Evolutionary conservation across 1,284 basidiomycete species (phyloP).

Genomic region (Ceratobasidium sp.): DNA sequence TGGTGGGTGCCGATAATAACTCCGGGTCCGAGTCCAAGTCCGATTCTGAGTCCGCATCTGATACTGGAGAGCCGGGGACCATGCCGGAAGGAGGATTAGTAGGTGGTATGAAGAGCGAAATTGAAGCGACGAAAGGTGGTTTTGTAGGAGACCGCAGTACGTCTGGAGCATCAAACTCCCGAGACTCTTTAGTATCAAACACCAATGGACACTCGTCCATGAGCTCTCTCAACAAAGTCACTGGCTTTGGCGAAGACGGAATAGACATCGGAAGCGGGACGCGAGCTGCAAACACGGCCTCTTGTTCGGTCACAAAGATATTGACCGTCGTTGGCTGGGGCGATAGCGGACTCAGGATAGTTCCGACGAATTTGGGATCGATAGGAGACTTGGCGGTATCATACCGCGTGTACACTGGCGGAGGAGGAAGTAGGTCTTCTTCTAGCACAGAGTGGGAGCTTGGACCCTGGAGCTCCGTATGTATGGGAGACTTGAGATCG

Average conservation of each 20-base stretch:
- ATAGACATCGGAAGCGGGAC: constrained; percentile 20
- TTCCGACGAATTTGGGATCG: not conserved
- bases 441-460: not conserved
- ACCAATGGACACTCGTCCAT: not conserved
- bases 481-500: not conserved
- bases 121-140: not conserved
- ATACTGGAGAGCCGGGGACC: not conserved
- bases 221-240: not conserved
- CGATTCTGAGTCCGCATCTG: constrained; percentile 11
- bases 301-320: not conserved
- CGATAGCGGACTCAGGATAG: not conserved
- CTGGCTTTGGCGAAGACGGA: constrained; percentile 2
- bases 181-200: not conserved
- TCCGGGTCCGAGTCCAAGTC: too few relatives aligned
- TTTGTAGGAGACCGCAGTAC: not conserved
- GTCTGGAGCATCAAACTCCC: not conserved
- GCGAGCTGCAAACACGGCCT: not conserved
- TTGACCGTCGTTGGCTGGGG: not conserved
- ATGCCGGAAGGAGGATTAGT: not conserved
- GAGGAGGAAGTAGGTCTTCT: constrained; percentile 1
- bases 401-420: constrained; percentile 15
- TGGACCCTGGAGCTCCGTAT: not conserved
- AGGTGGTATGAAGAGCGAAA: not conserved
- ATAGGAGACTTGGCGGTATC: constrained; percentile 16
- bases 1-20: constrained; percentile 6